phyloP scores from a whole-genome alignment of 495 filamentous ascomycete species.

The Aspergillus bertholletiae region DNA sequence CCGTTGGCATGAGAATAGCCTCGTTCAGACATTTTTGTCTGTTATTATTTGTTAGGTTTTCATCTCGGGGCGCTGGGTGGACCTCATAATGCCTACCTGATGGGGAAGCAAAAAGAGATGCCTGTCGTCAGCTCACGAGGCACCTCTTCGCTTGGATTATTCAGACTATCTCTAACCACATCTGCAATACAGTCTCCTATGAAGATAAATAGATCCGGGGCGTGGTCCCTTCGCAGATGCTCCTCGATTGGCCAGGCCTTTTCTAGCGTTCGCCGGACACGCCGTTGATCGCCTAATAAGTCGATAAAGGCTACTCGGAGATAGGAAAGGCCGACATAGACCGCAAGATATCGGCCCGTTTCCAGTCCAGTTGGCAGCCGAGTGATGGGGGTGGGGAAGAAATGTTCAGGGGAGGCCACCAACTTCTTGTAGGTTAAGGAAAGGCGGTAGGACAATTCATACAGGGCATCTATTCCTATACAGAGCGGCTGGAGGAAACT shows the following conservation, averaged over 20 bases:
- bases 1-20: conserved; percentile 72
- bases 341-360: conserved; percentile 63
- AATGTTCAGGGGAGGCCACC: conserved; percentile 61
- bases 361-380: conserved; percentile 57
- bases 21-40: conserved; percentile 68
- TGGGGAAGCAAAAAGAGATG: conserved; percentile 78
- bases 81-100: conserved; percentile 50
- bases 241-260: conserved; percentile 72
- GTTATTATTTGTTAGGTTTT: neutral
- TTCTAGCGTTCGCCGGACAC: conserved; percentile 55
- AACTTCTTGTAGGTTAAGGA: conserved; percentile 53
- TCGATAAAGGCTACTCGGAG: conserved; percentile 72
- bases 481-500: conserved; percentile 9
- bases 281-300: conserved; percentile 43
- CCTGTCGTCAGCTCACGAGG: conserved; percentile 59
- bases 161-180: conserved; percentile 51
- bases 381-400: conserved; percentile 70
- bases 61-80: neutral
- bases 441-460: conserved; percentile 53
- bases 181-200: conserved; percentile 68
- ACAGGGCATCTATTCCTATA: conserved; percentile 33
- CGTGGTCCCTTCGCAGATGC: conserved; percentile 63
- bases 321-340: conserved; percentile 73
- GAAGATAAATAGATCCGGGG: conserved; percentile 69
- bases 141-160: conserved; percentile 26